Percentiles rank a stretch among this genome's conserved stretches.
Evolutionary conservation across 257 asterid genomes (phyloP).

Genomic region (Dorcoceras hygrometricum): DNA sequence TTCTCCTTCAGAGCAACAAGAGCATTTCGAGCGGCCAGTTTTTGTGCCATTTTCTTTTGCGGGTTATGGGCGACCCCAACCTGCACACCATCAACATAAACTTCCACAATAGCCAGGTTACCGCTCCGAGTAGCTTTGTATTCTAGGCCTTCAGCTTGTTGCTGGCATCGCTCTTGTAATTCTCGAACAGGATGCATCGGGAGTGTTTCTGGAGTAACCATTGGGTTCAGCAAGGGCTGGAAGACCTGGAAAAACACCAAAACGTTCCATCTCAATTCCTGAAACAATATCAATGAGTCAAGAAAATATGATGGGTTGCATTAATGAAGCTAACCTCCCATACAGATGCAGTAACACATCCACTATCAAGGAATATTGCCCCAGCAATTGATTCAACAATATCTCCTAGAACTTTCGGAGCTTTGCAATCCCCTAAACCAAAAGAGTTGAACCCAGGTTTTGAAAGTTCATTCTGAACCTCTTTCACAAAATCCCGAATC

Average conservation of each 20-base stretch:
- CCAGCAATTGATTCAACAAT: conserved; percentile 98
- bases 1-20: conserved; percentile 80
- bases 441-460: conserved; percentile 91
- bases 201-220: conserved; percentile 99
- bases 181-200: conserved; percentile 99
- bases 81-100: conserved; percentile 81
- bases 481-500: conserved; percentile 92
- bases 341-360: conserved; percentile 72
- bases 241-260: conserved; percentile 55
- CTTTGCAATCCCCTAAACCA: conserved; percentile 98
- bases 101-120: conserved; percentile 89
- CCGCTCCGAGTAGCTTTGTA: conserved; percentile 84
- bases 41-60: conserved; percentile 99
- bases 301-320: conserved; percentile 7
- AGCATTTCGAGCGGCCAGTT: conserved; percentile 96
- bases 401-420: conserved; percentile 99
- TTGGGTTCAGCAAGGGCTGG: conserved; percentile 84
- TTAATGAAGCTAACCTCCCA: conserved; percentile 68
- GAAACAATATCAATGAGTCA: conserved; percentile 3
- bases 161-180: conserved; percentile 98
- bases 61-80: conserved; percentile 84
- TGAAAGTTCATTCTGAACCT: conserved; percentile 64
- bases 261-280: conserved; percentile 16
- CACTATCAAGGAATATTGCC: conserved; percentile 90
- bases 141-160: conserved; percentile 93